Conservation (phyloP, 805 yeast genomes). For the Kuraishia borneana region DNA sequence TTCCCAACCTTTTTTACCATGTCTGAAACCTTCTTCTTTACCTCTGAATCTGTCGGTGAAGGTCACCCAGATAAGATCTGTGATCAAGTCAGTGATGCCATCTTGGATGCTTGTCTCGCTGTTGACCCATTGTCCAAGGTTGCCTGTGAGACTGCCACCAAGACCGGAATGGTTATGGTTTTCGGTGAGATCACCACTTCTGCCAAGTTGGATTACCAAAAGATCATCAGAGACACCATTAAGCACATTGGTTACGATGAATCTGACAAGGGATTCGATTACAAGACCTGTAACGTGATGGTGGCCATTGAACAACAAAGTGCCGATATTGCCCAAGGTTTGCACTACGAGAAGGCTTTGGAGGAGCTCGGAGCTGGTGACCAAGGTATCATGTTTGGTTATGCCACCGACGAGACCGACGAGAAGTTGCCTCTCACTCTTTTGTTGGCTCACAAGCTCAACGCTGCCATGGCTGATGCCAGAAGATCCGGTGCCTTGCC, state of each 20-base stretch:
- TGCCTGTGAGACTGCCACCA: slow-evolving; percentile 98
- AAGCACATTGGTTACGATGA: slow-evolving; percentile 97
- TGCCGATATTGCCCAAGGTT: slow-evolving; percentile 98
- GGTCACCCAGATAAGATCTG: slow-evolving; percentile 95
- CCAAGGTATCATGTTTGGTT: slow-evolving; percentile 99
- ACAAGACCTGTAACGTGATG: slow-evolving; percentile 97
- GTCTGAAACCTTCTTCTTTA: slow-evolving; percentile 44
- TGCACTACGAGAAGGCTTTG: slow-evolving; percentile 88
- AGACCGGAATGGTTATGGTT: slow-evolving; percentile 99
- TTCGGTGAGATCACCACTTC: slow-evolving; percentile 99
- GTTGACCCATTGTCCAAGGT: slow-evolving; percentile 97
- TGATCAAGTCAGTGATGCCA: slow-evolving; percentile 98
- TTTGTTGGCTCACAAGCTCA: slow-evolving; percentile 88
- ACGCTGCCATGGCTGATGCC: slow-evolving; percentile 93
- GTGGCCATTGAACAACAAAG: slow-evolving; percentile 99
- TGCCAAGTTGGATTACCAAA: slow-evolving; percentile 92
- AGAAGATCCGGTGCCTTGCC: slow-evolving; percentile 91
- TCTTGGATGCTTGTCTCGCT: slow-evolving; percentile 91
- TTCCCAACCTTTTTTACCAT: not conserved
- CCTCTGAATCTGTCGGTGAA: slow-evolving; percentile 89
- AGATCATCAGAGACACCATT: slow-evolving; percentile 95
- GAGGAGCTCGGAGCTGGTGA: slow-evolving; percentile 99
- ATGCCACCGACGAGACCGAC: slow-evolving; percentile 98
- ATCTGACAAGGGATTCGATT: slow-evolving; percentile 95
- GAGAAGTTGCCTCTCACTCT: slow-evolving; percentile 95